Evolutionary conservation across 2,329 filamentous ascomycete genomes (phyloP).

Genomic region (Trichoderma sp.): DNA sequence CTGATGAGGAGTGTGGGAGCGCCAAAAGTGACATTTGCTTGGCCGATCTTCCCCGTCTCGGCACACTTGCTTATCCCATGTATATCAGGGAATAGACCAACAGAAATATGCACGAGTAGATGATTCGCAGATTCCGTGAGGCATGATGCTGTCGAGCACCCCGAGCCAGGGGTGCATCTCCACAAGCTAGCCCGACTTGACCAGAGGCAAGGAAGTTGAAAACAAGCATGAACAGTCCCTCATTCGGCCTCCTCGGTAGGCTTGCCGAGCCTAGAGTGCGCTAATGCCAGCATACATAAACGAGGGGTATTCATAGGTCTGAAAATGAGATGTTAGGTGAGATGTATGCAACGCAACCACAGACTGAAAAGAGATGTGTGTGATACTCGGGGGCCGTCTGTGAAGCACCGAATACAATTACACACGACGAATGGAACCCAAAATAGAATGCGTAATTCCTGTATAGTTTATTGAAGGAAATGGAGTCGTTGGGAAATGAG

Average conservation of each 20-base stretch:
- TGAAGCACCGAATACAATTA: background rate
- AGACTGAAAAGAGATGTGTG: background rate
- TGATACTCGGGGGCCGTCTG: background rate
- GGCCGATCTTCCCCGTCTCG: background rate
- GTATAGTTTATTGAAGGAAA: background rate
- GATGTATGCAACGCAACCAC: background rate
- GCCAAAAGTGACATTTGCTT: background rate
- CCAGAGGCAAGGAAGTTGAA: background rate
- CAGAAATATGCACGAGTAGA: background rate
- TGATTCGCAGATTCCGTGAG: background rate
- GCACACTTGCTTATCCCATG: background rate
- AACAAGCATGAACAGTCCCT: background rate
- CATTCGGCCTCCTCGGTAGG: background rate
- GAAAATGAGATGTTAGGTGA: background rate
- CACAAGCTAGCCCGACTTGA: background rate
- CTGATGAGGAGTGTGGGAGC: no score
- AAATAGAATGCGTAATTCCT: background rate
- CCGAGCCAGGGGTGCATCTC: background rate
- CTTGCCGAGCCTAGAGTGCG: background rate
- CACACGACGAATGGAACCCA: background rate
- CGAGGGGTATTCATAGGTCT: background rate
- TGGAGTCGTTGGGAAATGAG: background rate
- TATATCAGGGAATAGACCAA: background rate
- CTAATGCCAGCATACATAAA: background rate
- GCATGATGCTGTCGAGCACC: background rate